Evolutionary conservation across 78 protist species (phyloP).

Genomic region (Cavenderia fasciculata): DNA sequence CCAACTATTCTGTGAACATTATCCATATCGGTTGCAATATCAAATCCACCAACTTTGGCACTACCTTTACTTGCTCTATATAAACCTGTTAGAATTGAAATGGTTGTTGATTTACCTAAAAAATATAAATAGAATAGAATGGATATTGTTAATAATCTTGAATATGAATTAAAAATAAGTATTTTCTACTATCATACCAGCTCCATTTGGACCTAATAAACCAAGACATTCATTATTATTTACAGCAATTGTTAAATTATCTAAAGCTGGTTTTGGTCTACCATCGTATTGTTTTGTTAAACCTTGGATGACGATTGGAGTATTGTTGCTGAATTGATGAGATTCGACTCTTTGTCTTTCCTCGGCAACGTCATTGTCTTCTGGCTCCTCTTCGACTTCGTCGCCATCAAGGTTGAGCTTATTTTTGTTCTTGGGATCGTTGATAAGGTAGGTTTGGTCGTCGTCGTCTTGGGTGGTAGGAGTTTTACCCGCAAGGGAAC

Average conservation of each 20-base stretch:
- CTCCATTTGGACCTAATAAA: slow-evolving; percentile 95
- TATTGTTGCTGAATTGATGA: background rate
- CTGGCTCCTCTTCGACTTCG: background rate
- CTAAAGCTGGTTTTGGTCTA: slow-evolving; percentile 57
- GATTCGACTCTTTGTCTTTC: background rate
- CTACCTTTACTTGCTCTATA: slow-evolving; percentile 73
- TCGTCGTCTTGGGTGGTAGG: too few species aligned
- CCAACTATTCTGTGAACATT: slow-evolving; percentile 87
- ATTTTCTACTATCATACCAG: too few species aligned
- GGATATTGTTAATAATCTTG: too few species aligned
- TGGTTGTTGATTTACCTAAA: slow-evolving; percentile 93
- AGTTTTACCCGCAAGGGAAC: background rate
- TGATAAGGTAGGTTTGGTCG: background rate
- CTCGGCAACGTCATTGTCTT: slow-evolving; percentile 42
- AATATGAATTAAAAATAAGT: too few species aligned
- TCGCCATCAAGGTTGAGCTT: background rate
- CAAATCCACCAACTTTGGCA: slow-evolving; percentile 77
- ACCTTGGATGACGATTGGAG: slow-evolving; percentile 4
- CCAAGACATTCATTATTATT: slow-evolving; percentile 87
- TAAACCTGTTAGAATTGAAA: slow-evolving; percentile 78
- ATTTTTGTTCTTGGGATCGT: background rate
- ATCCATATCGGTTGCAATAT: slow-evolving; percentile 42
- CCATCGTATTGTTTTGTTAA: slow-evolving; percentile 26
- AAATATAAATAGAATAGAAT: too few species aligned
- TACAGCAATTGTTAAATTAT: slow-evolving; percentile 65